Conservation (phyloP, 106 monocot genomes). For the Allium sativum region DNA sequence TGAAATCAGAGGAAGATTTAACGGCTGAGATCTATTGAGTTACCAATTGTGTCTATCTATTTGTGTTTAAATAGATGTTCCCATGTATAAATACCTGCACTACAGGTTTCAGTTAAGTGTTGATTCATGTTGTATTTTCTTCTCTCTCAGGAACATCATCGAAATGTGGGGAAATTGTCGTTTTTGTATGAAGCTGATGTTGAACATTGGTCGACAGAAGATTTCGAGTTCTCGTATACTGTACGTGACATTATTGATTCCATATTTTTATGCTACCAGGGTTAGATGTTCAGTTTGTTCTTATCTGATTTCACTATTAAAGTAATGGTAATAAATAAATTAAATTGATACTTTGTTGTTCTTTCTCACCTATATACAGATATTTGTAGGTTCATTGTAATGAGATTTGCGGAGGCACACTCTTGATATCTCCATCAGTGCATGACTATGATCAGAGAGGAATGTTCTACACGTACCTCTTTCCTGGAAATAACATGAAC, state of each 20-base stretch:
- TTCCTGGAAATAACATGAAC: slow-evolving; percentile 49
- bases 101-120: no score
- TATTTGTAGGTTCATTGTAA: slow-evolving; percentile 43
- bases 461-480: slow-evolving; percentile 60
- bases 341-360: no score
- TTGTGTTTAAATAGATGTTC: no score
- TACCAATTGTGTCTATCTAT: no score
- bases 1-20: no score
- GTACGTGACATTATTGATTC: slow-evolving; percentile 2
- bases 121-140: no score
- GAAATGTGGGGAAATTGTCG: slow-evolving; percentile 37
- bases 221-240: slow-evolving; percentile 71
- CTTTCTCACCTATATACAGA: not conserved
- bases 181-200: slow-evolving; percentile 74
- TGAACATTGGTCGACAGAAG: slow-evolving; percentile 66
- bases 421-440: slow-evolving; percentile 42
- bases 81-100: no score
- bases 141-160: slow-evolving; percentile 48
- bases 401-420: slow-evolving; percentile 52
- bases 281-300: not conserved
- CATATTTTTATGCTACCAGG: not conserved
- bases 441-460: slow-evolving; percentile 59
- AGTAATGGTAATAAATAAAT: no score
- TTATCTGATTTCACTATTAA: no score
- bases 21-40: no score